Evolutionary conservation across 2,329 filamentous ascomycete genomes (phyloP).

Genomic region (Nemania abortiva): DNA sequence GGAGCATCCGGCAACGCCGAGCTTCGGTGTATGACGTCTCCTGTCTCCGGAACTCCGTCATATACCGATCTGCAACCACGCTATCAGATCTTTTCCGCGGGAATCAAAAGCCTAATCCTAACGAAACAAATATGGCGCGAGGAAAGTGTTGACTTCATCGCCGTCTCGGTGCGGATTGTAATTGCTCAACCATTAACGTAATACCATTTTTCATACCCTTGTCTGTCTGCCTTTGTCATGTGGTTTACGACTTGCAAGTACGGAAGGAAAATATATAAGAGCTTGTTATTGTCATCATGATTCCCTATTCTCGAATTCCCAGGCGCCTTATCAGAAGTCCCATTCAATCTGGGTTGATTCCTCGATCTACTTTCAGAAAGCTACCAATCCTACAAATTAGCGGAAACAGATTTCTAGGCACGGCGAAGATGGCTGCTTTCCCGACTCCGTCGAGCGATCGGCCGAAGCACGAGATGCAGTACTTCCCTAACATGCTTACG

Average conservation of each 20-base stretch:
- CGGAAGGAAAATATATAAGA: background rate
- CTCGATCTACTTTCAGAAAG: too few relatives aligned
- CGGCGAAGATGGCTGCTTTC: slow-evolving; percentile 48
- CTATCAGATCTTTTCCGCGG: background rate
- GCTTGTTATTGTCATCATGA: too few relatives aligned
- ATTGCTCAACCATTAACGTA: background rate
- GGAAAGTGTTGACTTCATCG: background rate
- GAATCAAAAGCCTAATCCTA: background rate
- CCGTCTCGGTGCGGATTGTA: background rate
- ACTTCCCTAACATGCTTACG: slow-evolving; percentile 68
- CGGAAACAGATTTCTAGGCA: slow-evolving; percentile 15
- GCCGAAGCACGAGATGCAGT: slow-evolving; percentile 68
- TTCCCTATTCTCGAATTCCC: too few relatives aligned
- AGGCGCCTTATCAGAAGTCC: too few relatives aligned
- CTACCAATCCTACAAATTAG: background rate
- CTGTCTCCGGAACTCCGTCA: background rate
- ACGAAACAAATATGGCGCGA: background rate
- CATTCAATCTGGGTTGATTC: too few relatives aligned
- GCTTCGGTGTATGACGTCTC: slow-evolving; percentile 9
- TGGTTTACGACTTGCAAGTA: too few relatives aligned
- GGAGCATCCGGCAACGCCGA: background rate
- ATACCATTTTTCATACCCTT: background rate
- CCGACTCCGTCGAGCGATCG: slow-evolving; percentile 53
- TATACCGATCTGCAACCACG: background rate
- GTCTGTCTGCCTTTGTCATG: background rate